These are phyloP conservation scores for Candida jianshihensis DNA, from an alignment of 805 yeast species.

Conservation along the genomic window DNA sequence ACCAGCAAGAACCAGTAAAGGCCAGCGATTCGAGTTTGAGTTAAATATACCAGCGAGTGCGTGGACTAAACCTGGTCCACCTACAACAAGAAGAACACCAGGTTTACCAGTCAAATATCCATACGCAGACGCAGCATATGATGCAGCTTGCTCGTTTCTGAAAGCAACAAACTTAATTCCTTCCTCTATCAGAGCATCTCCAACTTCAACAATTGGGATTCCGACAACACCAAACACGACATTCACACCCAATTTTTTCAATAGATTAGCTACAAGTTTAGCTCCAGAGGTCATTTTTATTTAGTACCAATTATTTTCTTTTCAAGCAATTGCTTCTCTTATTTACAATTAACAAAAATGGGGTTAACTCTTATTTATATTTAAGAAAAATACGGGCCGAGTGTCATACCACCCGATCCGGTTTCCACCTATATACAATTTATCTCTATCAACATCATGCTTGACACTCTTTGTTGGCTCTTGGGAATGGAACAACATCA, in stretches of 20 bases:
- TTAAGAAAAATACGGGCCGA: no score
- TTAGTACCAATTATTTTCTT: background rate
- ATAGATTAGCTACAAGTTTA: conserved; percentile 38
- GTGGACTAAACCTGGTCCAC: conserved; percentile 71
- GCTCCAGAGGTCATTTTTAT: conserved; percentile 29
- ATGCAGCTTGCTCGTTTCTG: conserved; percentile 68
- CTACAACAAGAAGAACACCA: conserved; percentile 63
- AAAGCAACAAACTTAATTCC: conserved; percentile 55
- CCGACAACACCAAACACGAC: conserved; percentile 69
- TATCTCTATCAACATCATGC: conserved; percentile 5
- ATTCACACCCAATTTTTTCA: conserved; percentile 43
- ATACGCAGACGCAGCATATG: conserved; percentile 68
- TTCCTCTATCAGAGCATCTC: conserved; percentile 46
- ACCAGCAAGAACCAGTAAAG: conserved; percentile 60
- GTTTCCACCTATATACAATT: background rate
- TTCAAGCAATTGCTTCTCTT: background rate
- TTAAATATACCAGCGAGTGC: conserved; percentile 63
- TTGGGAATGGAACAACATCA: conserved; percentile 83
- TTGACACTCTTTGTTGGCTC: conserved; percentile 52
- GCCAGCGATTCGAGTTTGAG: conserved; percentile 57
- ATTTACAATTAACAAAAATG: no score
- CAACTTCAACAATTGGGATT: conserved; percentile 66
- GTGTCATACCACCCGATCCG: background rate
- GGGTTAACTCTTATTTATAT: no score
- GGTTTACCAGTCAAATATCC: conserved; percentile 61